Percentiles rank a stretch among this genome's conserved stretches.
Evolutionary conservation across 495 filamentous ascomycete genomes (phyloP).

Genomic region (Aspergillus cristatus): DNA sequence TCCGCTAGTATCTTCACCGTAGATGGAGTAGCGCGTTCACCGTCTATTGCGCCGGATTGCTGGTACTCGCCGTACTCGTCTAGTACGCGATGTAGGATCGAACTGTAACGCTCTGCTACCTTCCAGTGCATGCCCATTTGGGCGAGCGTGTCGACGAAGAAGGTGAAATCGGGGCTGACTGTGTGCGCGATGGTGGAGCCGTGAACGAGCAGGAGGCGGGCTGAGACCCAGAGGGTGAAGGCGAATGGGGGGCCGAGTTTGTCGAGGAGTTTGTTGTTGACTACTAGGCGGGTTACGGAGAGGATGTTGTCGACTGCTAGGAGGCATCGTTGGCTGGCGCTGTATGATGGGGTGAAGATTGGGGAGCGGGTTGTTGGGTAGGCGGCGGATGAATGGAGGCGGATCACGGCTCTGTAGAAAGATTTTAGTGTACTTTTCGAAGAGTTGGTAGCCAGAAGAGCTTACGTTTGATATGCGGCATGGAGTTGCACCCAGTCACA

Average conservation of each 20-base stretch:
- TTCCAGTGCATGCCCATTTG: slow-evolving; percentile 78
- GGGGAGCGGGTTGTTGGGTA: slow-evolving; percentile 80
- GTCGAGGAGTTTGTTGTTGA: slow-evolving; percentile 59
- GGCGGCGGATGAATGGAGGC: slow-evolving; percentile 84
- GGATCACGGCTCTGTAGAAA: slow-evolving; percentile 69
- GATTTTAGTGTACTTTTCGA: slow-evolving; percentile 8
- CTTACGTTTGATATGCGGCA: slow-evolving; percentile 62
- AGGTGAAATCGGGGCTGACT: slow-evolving; percentile 63
- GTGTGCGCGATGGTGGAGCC: slow-evolving; percentile 78
- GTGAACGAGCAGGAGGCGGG: slow-evolving; percentile 74
- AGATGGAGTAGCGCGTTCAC: slow-evolving; percentile 66
- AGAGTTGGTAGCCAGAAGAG: too few relatives aligned
- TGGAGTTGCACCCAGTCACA: slow-evolving; percentile 89
- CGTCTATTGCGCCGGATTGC: slow-evolving; percentile 38
- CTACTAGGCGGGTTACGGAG: slow-evolving; percentile 64
- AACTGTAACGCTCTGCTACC: slow-evolving; percentile 71
- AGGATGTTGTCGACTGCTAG: slow-evolving; percentile 76
- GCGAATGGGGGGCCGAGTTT: slow-evolving; percentile 83
- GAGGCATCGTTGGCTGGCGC: slow-evolving; percentile 70
- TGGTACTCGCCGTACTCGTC: slow-evolving; percentile 77
- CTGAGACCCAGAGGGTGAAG: slow-evolving; percentile 88
- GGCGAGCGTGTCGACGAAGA: slow-evolving; percentile 70
- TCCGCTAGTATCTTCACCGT: slow-evolving; percentile 80
- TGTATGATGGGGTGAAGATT: slow-evolving; percentile 79
- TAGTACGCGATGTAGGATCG: slow-evolving; percentile 70